These are phyloP conservation scores for Penicillium sp. DNA, from an alignment of 2,329 filamentous ascomycete species.

Conservation along the genomic window DNA sequence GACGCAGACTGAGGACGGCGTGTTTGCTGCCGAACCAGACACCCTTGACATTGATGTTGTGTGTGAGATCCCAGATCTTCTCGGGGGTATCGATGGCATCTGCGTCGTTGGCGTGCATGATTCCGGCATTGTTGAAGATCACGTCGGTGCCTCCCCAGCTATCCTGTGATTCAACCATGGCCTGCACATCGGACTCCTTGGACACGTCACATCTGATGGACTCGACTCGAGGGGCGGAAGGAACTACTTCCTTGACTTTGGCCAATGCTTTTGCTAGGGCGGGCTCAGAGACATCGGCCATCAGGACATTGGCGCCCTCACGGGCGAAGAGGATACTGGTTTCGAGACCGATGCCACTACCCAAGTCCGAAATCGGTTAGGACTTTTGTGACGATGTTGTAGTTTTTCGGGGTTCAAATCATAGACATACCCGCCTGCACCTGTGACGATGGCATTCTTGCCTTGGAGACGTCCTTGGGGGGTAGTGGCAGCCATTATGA, in stretches of 20 bases:
- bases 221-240: slow-evolving; percentile 38
- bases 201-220: slow-evolving; percentile 66
- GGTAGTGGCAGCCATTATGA: slow-evolving; percentile 15
- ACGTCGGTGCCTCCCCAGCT: slow-evolving; percentile 84
- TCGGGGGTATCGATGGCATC: slow-evolving; percentile 82
- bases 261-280: slow-evolving; percentile 73
- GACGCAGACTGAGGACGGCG: slow-evolving; percentile 76
- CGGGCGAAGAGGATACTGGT: slow-evolving; percentile 85
- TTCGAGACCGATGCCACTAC: slow-evolving; percentile 84
- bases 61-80: slow-evolving; percentile 90
- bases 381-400: neutral
- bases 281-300: slow-evolving; percentile 79
- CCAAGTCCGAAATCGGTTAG: neutral
- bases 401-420: slow-evolving; percentile 15
- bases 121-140: slow-evolving; percentile 97
- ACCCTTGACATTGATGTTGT: slow-evolving; percentile 94
- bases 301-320: slow-evolving; percentile 80
- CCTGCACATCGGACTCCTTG: slow-evolving; percentile 75
- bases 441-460: slow-evolving; percentile 76
- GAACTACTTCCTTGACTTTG: slow-evolving; percentile 73
- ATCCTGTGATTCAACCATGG: slow-evolving; percentile 72
- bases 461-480: slow-evolving; percentile 50
- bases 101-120: slow-evolving; percentile 84
- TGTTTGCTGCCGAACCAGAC: slow-evolving; percentile 98
- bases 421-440: slow-evolving; percentile 69